Percentiles rank a stretch among this genome's conserved stretches.
These are phyloP conservation scores for Pestalotiopsis sp. DNA, from an alignment of 2,329 filamentous ascomycete species.

Conservation along the genomic window DNA sequence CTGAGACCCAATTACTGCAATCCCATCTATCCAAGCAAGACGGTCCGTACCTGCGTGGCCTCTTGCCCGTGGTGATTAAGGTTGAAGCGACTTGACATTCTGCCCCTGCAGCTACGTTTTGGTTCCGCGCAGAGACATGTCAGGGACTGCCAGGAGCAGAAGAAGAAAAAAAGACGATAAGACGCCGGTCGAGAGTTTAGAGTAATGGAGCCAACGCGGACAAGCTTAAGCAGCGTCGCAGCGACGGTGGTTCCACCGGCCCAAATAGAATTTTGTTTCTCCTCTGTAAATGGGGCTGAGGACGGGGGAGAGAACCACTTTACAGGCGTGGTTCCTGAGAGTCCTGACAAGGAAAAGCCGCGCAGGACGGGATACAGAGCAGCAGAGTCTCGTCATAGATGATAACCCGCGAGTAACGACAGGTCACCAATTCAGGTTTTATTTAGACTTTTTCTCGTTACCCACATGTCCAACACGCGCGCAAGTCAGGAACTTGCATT, in stretches of 20 bases:
- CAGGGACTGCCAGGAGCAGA: neutral
- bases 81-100: neutral
- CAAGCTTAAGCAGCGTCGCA: too few relatives aligned
- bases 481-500: neutral
- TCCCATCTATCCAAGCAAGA: neutral
- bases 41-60: neutral
- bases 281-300: too few relatives aligned
- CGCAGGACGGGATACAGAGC: neutral
- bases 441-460: neutral
- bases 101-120: neutral
- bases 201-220: neutral
- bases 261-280: too few relatives aligned
- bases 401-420: neutral
- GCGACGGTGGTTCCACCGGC: too few relatives aligned
- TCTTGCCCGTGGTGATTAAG: neutral
- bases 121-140: slow-evolving; percentile 4
- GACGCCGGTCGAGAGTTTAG: neutral
- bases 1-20: neutral
- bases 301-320: too few relatives aligned
- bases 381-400: neutral
- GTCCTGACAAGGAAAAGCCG: too few relatives aligned
- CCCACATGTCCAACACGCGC: neutral
- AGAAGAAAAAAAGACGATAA: neutral
- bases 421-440: neutral
- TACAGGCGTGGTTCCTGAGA: too few relatives aligned